Percentiles rank a stretch among this genome's conserved stretches.
Evolutionary conservation across 495 filamentous ascomycete species (phyloP).

Genomic region (Penicillium mononematosum): DNA sequence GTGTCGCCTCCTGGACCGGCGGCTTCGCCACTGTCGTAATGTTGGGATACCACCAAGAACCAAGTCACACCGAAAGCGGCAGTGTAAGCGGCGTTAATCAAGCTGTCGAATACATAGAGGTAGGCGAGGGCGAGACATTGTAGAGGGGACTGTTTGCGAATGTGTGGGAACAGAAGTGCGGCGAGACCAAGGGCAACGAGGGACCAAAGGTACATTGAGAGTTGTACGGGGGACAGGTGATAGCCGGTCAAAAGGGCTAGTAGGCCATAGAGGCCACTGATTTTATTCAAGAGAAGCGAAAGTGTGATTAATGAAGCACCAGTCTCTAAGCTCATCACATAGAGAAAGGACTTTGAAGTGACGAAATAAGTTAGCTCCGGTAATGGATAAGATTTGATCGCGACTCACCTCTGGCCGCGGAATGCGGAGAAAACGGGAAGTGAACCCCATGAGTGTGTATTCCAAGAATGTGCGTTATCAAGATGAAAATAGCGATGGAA

Average conservation of each 20-base stretch:
- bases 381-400: constrained; percentile 16
- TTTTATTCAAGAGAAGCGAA: constrained; percentile 81
- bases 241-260: constrained; percentile 79
- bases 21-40: constrained; percentile 45
- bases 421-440: constrained; percentile 53
- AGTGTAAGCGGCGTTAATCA: constrained; percentile 77
- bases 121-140: constrained; percentile 70
- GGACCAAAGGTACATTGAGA: constrained; percentile 85
- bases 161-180: constrained; percentile 63
- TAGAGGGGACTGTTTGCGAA: constrained; percentile 66
- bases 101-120: constrained; percentile 74
- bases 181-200: constrained; percentile 61
- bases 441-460: constrained; percentile 42
- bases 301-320: constrained; percentile 79
- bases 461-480: constrained; percentile 12
- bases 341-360: constrained; percentile 62
- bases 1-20: constrained; percentile 47
- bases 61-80: constrained; percentile 75
- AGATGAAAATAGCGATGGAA: constrained; percentile 17
- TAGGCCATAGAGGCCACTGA: constrained; percentile 82
- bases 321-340: constrained; percentile 79
- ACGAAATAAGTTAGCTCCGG: constrained; percentile 26
- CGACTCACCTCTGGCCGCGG: constrained; percentile 57
- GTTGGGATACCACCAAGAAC: constrained; percentile 69
- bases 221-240: constrained; percentile 63